These are phyloP conservation scores for Paramyrothecium sp. DNA, from an alignment of 2,329 filamentous ascomycete species.

Conservation along the genomic window DNA sequence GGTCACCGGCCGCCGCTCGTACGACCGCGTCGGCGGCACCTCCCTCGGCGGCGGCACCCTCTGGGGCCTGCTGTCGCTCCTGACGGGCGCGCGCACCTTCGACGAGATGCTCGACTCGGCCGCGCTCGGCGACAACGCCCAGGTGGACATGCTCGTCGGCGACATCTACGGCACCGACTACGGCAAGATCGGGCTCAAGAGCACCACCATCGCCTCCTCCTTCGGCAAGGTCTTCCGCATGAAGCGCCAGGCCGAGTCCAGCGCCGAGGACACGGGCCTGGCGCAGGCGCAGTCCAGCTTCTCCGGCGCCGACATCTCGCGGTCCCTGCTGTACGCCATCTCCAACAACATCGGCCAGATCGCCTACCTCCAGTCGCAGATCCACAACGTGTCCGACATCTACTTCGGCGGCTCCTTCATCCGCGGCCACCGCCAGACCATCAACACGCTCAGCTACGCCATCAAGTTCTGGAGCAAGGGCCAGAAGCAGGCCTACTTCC, in stretches of 20 bases:
- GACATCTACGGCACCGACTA: slow-evolving; percentile 98
- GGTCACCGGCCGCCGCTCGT: slow-evolving; percentile 84
- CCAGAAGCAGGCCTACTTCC: slow-evolving; percentile 90
- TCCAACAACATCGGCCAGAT: slow-evolving; percentile 99
- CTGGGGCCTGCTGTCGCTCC: slow-evolving; percentile 87
- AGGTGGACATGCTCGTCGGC: slow-evolving; percentile 94
- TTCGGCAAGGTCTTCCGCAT: slow-evolving; percentile 97
- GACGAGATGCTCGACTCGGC: slow-evolving; percentile 96
- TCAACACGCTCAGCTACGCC: slow-evolving; percentile 94
- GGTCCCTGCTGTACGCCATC: slow-evolving; percentile 90
- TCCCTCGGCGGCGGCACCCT: slow-evolving; percentile 95
- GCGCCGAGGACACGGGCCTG: slow-evolving; percentile 70
- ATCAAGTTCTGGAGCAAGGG: slow-evolving; percentile 98
- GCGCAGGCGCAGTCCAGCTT: slow-evolving; percentile 58
- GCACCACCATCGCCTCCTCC: slow-evolving; percentile 90
- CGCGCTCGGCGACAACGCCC: slow-evolving; percentile 85
- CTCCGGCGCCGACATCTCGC: slow-evolving; percentile 79
- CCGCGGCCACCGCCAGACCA: slow-evolving; percentile 92
- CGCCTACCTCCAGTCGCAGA: slow-evolving; percentile 93
- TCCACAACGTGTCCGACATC: slow-evolving; percentile 86
- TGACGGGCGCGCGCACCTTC: slow-evolving; percentile 93
- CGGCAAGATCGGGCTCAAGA: slow-evolving; percentile 93
- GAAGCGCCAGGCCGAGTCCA: slow-evolving; percentile 78
- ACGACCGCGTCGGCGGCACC: slow-evolving; percentile 89
- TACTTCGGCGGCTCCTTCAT: slow-evolving; percentile 99